Evolutionary conservation across 1,284 basidiomycete genomes (phyloP), one percentile per base, ranked within the genome.

Genomic region (Boletus sp.): DNA sequence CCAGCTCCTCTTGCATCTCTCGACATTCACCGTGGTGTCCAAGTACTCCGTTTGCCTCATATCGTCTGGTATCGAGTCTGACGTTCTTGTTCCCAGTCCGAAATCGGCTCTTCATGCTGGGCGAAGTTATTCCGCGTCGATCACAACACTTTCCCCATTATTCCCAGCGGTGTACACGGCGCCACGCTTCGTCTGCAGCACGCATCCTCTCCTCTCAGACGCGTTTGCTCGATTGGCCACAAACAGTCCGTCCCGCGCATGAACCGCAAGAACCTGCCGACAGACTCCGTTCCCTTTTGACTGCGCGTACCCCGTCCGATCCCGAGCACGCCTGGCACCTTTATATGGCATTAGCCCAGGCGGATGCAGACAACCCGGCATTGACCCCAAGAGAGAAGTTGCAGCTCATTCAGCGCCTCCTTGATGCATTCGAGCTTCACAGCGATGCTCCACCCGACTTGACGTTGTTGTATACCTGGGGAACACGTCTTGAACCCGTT

Each of bases 21-120:
- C 68, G 65, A 45, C 71, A 77, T 57, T 68, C 71, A 4, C 55
- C 73, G 10, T 74, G 70, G 69, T 72, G 69, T 57, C 69, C 74
- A 57, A 65, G 46, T 65, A 47, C 46, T 25, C 44, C 41, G 33
- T 39, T 48, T 48, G 8, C 36, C 46, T 41, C 30, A n/a, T 20
- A 22, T 38, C 33, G 14, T 38, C 14, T 30, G 4, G 12, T 12
- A 8, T 32, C 33, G n/a, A 19, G 12, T 22, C 58, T 67, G 29
- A 62, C 36, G 2, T 26, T 36, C 10, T 37, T 40, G 8, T 46
- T 50, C 32, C 37, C 32, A 68, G 62, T 56, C 20, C 55, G 64
- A 39, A 66, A 63, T 44, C 61, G 65, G 34, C 44, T 61, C 19
- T 58, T 71, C 25, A 62, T 69, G 62, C 55, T 67, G 54, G 56